Evolutionary conservation across 306 rosid species (phyloP), one percentile per base, ranked within the genome.

Genomic region (Cucurbita argyrosperma): DNA sequence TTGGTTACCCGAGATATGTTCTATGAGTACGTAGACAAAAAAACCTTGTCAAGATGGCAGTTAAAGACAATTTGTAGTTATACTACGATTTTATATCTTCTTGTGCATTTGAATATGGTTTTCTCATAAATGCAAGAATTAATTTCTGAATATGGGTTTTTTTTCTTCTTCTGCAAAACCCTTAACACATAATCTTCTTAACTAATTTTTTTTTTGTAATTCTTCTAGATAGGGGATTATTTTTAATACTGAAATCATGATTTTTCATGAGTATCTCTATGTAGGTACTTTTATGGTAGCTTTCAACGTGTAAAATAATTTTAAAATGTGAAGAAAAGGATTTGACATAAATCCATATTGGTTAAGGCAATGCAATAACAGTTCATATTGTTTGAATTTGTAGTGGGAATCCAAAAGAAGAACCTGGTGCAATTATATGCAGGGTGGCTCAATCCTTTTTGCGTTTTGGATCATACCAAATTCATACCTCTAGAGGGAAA

Each of bases 401-500:
- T 85, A 95, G 96, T 82, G 99, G 99, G 75, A 95, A 89, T 80
- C 83, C 96, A 64, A 91, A 95, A 83, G 99, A 95, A 66, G 97
- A 95, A 83, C 96, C 90, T 50, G 99, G 96, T 76, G 99, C 99
- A 74, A 81, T 95, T 53, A 96, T 91, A 61, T 95, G 96, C 81
- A 84, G 99, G 85, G 90, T 91, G 76, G 88, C 97, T 49, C 97
- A 82, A 78, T 88, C 96, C 56, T 95, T 95, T 83, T 75, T 95
- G 72, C 96, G 99, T 23, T 95, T 95, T 80, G 99, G 99, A n/a
- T 95, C 99, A 55, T 89, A 80, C 82, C 99, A 95, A 85, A 80
- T 89, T 74, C 99, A 95, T 65, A 88, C 96, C 79, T 84, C 84
- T 74, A 87, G 99, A 85, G 92, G 87, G 68, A 81, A 91, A 39